Evolutionary conservation across 768 basidiomycete species (phyloP).

Genomic region (Collybiopsis luxurians): DNA sequence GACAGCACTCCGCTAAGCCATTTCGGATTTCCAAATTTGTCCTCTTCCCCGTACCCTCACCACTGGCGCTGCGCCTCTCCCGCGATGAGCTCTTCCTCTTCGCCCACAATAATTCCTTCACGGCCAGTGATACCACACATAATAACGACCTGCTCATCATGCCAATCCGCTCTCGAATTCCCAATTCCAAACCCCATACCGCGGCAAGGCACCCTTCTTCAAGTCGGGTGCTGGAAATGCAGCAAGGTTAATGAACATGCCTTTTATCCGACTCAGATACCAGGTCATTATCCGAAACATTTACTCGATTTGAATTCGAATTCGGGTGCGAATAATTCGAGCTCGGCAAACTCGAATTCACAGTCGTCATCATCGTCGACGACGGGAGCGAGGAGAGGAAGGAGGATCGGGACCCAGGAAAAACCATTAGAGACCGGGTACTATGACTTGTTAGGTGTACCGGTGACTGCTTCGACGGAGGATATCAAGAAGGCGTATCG

Average conservation of each 20-base stretch:
- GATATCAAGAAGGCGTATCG: constrained; percentile 94
- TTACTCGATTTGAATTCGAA: constrained; percentile 16
- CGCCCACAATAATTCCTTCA: constrained; percentile 41
- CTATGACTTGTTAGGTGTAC: constrained; percentile 81
- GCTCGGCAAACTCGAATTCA: background rate
- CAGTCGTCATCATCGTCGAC: constrained; percentile 16
- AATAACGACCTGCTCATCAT: constrained; percentile 57
- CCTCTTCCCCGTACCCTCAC: background rate
- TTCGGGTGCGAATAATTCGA: constrained; percentile 7
- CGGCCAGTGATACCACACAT: constrained; percentile 68
- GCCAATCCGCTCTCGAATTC: constrained; percentile 61
- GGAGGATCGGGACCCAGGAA: constrained; percentile 89
- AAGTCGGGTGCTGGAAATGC: constrained; percentile 72
- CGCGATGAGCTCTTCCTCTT: constrained; percentile 15
- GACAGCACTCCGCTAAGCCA: too few species aligned
- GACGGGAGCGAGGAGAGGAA: constrained; percentile 40
- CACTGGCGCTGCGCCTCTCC: too few species aligned
- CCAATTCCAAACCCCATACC: constrained; percentile 59
- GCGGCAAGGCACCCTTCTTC: constrained; percentile 54
- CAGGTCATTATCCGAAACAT: constrained; percentile 19
- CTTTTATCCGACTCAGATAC: constrained; percentile 66
- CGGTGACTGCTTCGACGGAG: constrained; percentile 71
- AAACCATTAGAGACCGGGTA: constrained; percentile 87
- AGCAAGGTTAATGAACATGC: constrained; percentile 55
- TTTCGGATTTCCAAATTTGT: background rate